These are phyloP conservation scores for Cydonia oblonga DNA, from an alignment of 331 rosid genomes.

Conservation along the genomic window DNA sequence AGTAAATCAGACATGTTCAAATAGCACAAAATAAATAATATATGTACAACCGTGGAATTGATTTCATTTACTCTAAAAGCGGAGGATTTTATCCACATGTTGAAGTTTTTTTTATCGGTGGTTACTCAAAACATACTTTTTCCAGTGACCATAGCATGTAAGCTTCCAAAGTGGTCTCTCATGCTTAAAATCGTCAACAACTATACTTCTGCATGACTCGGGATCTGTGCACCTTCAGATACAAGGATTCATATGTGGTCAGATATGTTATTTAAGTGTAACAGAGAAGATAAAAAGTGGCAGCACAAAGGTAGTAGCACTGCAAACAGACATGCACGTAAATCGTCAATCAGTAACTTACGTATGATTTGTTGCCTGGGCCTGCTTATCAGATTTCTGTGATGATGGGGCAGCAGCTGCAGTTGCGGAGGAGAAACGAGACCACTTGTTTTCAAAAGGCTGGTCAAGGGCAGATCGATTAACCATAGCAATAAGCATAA, in stretches of 20 bases:
- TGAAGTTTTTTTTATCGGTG: neutral
- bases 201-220: constrained; percentile 60
- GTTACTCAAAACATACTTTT: constrained; percentile 35
- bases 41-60: neutral
- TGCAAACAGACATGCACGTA: constrained; percentile 1
- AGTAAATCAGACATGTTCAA: neutral
- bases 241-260: constrained; percentile 16
- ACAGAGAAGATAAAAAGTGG: constrained; percentile 6
- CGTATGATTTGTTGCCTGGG: constrained; percentile 46
- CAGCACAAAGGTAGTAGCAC: neutral
- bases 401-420: constrained; percentile 19
- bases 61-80: neutral
- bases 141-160: constrained; percentile 74
- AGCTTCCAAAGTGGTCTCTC: constrained; percentile 90
- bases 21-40: neutral
- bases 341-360: constrained; percentile 23
- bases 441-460: constrained; percentile 84
- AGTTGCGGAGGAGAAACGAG: constrained; percentile 37
- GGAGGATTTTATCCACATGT: neutral
- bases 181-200: constrained; percentile 55
- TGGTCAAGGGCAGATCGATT: constrained; percentile 20
- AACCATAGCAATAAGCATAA: neutral
- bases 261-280: neutral
- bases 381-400: constrained; percentile 37
- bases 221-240: constrained; percentile 76